phyloP scores from a whole-genome alignment of 192 early-diverging fungal genomes.

The Coemansia sp. region DNA sequence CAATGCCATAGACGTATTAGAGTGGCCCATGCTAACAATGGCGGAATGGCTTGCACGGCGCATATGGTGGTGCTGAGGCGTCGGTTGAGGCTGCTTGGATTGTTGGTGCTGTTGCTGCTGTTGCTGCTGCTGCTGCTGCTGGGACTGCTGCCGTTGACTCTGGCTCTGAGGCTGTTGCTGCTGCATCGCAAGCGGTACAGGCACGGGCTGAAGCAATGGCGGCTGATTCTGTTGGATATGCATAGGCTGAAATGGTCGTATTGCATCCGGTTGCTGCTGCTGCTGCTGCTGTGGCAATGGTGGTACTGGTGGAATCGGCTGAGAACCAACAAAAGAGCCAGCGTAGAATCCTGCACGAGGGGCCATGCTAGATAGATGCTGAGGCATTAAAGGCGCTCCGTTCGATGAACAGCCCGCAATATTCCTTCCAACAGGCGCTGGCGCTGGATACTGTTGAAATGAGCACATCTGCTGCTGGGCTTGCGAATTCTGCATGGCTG shows the following conservation, averaged over 20 bases:
- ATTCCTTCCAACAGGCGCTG: not conserved
- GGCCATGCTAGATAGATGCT: not conserved
- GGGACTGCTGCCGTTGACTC: not conserved
- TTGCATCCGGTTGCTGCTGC: conserved; percentile 9
- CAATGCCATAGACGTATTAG: conserved; percentile 6
- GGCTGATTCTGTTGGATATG: conserved; percentile 13
- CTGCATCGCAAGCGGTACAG: not conserved
- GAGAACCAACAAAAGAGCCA: conserved; percentile 1
- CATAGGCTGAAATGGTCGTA: not conserved
- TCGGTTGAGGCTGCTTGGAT: not conserved
- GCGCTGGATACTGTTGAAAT: not conserved
- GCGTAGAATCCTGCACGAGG: not conserved
- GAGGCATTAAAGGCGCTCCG: not conserved
- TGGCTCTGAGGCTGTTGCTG: conserved; percentile 8
- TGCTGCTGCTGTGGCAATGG: conserved; percentile 7
- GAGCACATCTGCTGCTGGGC: not conserved
- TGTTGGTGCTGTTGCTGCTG: conserved; percentile 11
- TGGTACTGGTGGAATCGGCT: not conserved
- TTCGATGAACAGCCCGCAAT: not conserved
- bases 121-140: conserved; percentile 4
- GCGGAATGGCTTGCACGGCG: conserved; percentile 41
- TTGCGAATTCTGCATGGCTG: not conserved
- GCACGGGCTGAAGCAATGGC: conserved; percentile 15
- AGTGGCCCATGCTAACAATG: conserved; percentile 16
- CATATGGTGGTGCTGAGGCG: conserved; percentile 20